Evolutionary conservation across 2,329 filamentous ascomycete species (phyloP), one percentile per base, ranked within the genome.

Genomic region (Cladosporium oxysporum): DNA sequence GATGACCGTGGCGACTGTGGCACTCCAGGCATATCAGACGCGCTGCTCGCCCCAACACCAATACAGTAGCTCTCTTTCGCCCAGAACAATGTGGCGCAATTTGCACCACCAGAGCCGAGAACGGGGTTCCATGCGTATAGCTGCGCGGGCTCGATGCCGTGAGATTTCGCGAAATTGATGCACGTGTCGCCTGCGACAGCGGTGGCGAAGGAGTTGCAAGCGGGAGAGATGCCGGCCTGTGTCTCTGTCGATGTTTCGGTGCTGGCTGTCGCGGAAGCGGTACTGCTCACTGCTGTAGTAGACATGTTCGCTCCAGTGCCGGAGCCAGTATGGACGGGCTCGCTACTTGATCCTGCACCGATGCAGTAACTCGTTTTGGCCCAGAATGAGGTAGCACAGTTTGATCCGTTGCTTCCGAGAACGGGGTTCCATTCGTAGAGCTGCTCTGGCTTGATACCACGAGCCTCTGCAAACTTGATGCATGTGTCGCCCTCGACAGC

Each of bases 221-320:
- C 64, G 4, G 64, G 12, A 5, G 58, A 63, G n/a, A 72, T 73
- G 29, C 73, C 72, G 29, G 53, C 21, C 61, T 75, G 74, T 4
- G 69, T 76, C 10, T 29, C 26, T n/a, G 26, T 29, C 5, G 23
- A 5, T 16, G 49, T 12, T 18, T 14, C 10, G 28, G 50, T 28
- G 28, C 1, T 33, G 8, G 12, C 12, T 8, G 50, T n/a, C 16
- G 28, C 7, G 31, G 50, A 53, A 14, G 26, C 8, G 49, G 26
- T 28, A 4, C 23, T 28, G 49, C 49, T 52, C 5, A 18, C 49
- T 16, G 49, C 23, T 18, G 37, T 44, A 0, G 50, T 53, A 5
- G 50, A 53, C 16, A 14, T 5, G 23, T 26, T 50, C 6, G 14
- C 8, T 29, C 3, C 50, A 11, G 50, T 29, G 23, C 16, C 50